phyloP scores from a whole-genome alignment of 2,329 filamentous ascomycete species.

The Sporothrix humicola region DNA sequence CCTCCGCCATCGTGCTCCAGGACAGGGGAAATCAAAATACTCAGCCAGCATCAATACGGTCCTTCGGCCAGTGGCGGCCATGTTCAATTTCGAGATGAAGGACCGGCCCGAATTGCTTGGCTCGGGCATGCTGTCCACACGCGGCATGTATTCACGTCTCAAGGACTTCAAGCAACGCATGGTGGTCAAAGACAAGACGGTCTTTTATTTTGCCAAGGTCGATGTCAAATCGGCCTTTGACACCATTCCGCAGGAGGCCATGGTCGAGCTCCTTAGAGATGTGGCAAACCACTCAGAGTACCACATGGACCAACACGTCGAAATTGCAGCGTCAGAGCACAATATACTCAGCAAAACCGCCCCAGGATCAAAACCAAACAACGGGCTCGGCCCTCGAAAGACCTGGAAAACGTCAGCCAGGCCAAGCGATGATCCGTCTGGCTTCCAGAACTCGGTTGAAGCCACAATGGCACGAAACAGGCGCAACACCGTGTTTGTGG shows the following conservation, averaged over 20 bases:
- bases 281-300: conserved; percentile 68
- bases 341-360: background rate
- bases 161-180: conserved; percentile 68
- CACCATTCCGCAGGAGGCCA: conserved; percentile 81
- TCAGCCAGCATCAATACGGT: conserved; percentile 57
- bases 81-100: conserved; percentile 78
- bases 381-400: background rate
- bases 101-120: conserved; percentile 67
- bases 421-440: conserved; percentile 49
- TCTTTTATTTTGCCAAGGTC: conserved; percentile 85
- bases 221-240: conserved; percentile 95
- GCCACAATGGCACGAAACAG: conserved; percentile 50
- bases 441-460: conserved; percentile 55
- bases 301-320: conserved; percentile 73
- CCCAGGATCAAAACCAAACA: background rate
- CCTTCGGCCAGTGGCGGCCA: conserved; percentile 71
- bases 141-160: conserved; percentile 77
- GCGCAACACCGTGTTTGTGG: conserved; percentile 77
- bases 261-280: conserved; percentile 69
- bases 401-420: conserved; percentile 60
- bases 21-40: conserved; percentile 46
- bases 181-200: conserved; percentile 45
- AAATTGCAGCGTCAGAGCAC: conserved; percentile 54
- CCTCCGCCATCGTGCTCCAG: conserved; percentile 66
- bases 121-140: conserved; percentile 78